Base-by-base conservation (phyloP, 2,329 filamentous ascomycete genomes). In the Lachnellula suecica region DNA sequence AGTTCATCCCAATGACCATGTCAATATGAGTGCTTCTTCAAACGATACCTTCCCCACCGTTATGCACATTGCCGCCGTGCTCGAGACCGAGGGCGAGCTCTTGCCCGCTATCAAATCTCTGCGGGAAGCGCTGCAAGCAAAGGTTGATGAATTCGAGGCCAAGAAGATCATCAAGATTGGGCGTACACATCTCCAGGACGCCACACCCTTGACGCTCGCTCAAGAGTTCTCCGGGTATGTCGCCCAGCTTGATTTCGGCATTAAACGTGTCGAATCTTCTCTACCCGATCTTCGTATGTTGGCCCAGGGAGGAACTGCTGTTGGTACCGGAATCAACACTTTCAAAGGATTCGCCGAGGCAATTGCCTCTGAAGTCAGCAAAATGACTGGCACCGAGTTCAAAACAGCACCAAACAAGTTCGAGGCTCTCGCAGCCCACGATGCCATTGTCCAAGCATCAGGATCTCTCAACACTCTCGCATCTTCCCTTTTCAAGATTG, bases 1-100 rank as follows among this genome's bases (percentile, higher is more conserved):
- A 24, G 94, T 99, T 60, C 94, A 99, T 78, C 94, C 94, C 68
- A 99, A 97, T 76, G 94, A 99, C 79, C 94, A 99, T 73, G 94
- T 99, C 74, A 99, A 99, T 84, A 96, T 96, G 85, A 95, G 89
- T 61, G 94, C 94, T 64, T 97, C 91, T 45, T 97, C 94, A 68
- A 99, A 99, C 79, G 94, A 99, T 72, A 97, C 93, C 64, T 99
- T 99, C 84, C 94, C 94, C 38, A 97, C 94, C 62, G 94, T 97
- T 71, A 99, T 99, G 94, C 94, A 97, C 81, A 97, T 99, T 70
- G 93, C 94, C 56, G 93, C 93, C 59, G 92, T 97, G 44, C 82
- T 97, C 55, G 94, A 97, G 73, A 81, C 97, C 56, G 91, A 97
- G 76, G 81, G 87, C 68, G 82, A 87, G 64, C 85, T 99, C 42